Evolutionary conservation across 495 filamentous ascomycete species (phyloP).

Genomic region (Neurospora sp.): DNA sequence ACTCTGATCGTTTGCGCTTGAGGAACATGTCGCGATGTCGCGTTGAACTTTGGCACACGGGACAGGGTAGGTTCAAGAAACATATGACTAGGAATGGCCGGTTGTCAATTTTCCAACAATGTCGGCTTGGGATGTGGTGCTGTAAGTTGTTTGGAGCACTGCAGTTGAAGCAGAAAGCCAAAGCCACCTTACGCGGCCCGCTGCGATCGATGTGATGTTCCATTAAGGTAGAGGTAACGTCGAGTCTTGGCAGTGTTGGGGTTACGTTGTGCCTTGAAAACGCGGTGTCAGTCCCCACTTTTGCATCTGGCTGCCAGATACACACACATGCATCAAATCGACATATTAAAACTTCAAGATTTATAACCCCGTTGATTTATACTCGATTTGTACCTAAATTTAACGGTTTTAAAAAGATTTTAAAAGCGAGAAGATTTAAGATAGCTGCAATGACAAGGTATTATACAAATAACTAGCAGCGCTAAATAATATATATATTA

Average conservation of each 20-base stretch:
- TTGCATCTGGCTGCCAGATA: no score
- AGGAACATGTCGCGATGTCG: slow-evolving; percentile 23
- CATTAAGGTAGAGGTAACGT: not conserved
- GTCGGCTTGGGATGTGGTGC: not conserved
- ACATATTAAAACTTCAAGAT: no score
- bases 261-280: no score
- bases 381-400: no score
- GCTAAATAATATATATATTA: no score
- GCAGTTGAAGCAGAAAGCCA: not conserved
- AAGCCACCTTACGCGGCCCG: not conserved
- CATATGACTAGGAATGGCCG: not conserved
- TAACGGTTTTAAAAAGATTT: no score
- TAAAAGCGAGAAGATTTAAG: no score
- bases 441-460: no score
- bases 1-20: slow-evolving; percentile 44
- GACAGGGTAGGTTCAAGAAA: not conserved
- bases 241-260: not conserved
- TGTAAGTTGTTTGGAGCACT: not conserved
- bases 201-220: not conserved
- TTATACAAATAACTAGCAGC: no score
- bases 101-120: not conserved
- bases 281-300: no score
- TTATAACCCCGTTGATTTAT: no score
- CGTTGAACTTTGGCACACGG: not conserved
- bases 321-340: no score